Base-by-base conservation (phyloP, 1,284 basidiomycete genomes). In the Tetrapyrgos nigripes region DNA sequence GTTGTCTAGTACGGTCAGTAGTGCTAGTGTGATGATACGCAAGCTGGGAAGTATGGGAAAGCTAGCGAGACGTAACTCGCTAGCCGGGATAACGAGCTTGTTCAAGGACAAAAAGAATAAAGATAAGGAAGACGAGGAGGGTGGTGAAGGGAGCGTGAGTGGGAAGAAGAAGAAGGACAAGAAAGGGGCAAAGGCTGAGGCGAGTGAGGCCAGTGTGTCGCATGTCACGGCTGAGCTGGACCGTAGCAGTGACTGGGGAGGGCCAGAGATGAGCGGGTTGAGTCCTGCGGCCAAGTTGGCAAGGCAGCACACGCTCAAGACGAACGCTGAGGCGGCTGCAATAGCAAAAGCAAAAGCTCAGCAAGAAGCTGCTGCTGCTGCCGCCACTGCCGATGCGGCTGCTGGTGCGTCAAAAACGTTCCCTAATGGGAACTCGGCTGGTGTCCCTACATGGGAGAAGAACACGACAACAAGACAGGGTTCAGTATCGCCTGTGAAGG, bases 1-100 rank as follows among this genome's bases (percentile, higher is more conserved):
- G 31, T 87, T 99, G 52, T 93, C 92, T 29, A 97, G 94, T n/a
- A 98, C 97, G 45, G 96, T 98, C 66, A 94, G 92, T 62, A 95
- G 93, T 55, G 97, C 96, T 8, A 95, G 92, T 58, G 92, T 98
- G 73, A 97, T 99, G 88, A 97, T 99, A 68, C 88, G 97, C 67
- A 98, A 97, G 78, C 88, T 99, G 53, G 96, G 97, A 28, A 91
- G 90, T 55, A 89, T 98, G 73, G 94, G 95, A 48, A 94, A 93
- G 76, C 82, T 97, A n/a, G 94, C 94, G 5, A 81, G 94, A 56
- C 84, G 94, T 45, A 96, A 96, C 73, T 94, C 92, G 52, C 79
- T 97, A 52, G 93, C 93, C 59, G 93, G 94, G 44, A 94, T 97
- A 69, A 96, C 94, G n/a, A 93, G 91, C 51, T 81, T 97, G 58